These are phyloP conservation scores for Eucalyptus pumila DNA, from an alignment of 345 rosid species.

Conservation along the genomic window DNA sequence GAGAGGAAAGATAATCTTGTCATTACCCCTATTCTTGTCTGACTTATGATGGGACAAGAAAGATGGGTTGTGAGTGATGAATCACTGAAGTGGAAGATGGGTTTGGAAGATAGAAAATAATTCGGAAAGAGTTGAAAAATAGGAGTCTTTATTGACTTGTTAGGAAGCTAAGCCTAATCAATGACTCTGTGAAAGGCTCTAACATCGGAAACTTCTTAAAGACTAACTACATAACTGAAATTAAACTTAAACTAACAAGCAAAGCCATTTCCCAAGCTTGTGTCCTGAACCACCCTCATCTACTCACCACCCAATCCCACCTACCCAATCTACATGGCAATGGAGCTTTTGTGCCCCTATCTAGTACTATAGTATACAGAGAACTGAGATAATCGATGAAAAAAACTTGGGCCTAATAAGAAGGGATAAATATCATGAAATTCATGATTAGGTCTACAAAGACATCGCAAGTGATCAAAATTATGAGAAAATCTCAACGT, in stretches of 20 bases:
- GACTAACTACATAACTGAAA: not conserved
- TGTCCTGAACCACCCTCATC: not conserved
- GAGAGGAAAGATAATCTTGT: fast-evolving
- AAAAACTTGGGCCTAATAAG: not conserved
- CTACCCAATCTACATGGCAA: not conserved
- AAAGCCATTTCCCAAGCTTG: not conserved
- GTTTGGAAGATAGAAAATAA: too few relatives aligned
- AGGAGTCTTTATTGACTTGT: not conserved
- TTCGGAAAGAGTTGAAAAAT: not conserved
- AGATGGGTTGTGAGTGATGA: not conserved
- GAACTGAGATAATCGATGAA: too few relatives aligned
- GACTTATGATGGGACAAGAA: too few relatives aligned
- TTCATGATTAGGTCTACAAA: not conserved
- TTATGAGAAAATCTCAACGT: not conserved
- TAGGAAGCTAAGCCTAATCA: not conserved
- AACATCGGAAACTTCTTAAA: not conserved
- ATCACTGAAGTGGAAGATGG: not conserved
- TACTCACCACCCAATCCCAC: not conserved
- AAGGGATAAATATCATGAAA: not conserved
- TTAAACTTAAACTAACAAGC: not conserved
- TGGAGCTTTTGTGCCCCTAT: not conserved
- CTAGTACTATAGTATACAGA: not conserved
- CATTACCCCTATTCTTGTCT: too few relatives aligned
- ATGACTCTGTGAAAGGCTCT: not conserved
- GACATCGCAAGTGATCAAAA: not conserved